A percentile compares a stretch with the other conserved stretches of the same genome.
Evolutionary conservation across 2,329 filamentous ascomycete species (phyloP).

Genomic region (Ceratocystis alfenasii): DNA sequence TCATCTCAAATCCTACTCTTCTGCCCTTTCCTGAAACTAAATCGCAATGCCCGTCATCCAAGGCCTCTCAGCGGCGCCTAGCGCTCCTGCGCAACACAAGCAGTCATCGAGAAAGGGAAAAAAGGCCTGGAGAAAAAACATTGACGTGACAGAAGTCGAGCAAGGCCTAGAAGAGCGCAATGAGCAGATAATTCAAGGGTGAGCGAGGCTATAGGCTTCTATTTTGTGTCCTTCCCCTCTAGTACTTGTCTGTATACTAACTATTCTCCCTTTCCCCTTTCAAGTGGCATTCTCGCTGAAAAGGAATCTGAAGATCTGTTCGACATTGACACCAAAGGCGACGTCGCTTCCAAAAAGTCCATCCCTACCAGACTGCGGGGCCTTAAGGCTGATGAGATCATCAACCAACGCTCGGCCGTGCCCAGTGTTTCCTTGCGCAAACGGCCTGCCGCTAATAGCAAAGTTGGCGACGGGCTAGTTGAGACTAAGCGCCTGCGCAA

Average conservation of each 20-base stretch:
- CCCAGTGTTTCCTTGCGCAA: conserved; percentile 70
- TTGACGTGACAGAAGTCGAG: conserved; percentile 79
- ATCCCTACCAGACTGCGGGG: conserved; percentile 58
- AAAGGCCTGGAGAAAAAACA: conserved; percentile 97
- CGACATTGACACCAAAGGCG: conserved; percentile 63
- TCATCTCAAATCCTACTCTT: conserved; percentile 18
- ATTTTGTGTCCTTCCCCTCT: conserved; percentile 7
- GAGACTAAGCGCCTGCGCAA: conserved; percentile 63
- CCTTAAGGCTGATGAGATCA: conserved; percentile 85
- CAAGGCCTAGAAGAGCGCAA: conserved; percentile 72
- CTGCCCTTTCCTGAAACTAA: not conserved
- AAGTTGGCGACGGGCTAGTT: conserved; percentile 60
- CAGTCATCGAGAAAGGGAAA: conserved; percentile 95
- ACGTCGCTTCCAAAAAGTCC: conserved; percentile 52
- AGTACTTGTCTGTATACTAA: conserved; percentile 22
- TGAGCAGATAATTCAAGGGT: conserved; percentile 86
- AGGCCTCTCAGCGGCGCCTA: conserved; percentile 38
- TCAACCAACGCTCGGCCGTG: conserved; percentile 70
- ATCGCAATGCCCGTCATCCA: conserved; percentile 42
- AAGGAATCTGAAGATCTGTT: conserved; percentile 76
- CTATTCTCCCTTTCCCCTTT: conserved; percentile 20
- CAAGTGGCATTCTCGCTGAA: conserved; percentile 73
- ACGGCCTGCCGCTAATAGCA: conserved; percentile 46
- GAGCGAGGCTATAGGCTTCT: conserved; percentile 25
- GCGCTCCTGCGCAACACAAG: conserved; percentile 66